phyloP scores from a whole-genome alignment of 768 basidiomycete genomes.

The Cubamyces sp. region DNA sequence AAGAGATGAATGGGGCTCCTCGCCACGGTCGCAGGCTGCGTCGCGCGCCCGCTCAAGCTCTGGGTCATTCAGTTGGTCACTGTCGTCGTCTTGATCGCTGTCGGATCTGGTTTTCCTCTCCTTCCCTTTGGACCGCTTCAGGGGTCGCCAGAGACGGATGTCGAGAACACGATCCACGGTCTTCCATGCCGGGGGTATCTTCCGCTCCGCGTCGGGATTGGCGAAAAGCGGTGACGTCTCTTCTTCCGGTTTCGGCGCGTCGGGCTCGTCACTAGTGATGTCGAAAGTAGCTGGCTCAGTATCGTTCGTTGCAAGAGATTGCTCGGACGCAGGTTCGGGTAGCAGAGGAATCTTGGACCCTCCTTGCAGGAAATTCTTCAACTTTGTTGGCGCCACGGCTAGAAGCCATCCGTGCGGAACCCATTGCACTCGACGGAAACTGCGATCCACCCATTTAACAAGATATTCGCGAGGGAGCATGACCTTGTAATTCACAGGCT shows the following conservation, averaged over 20 bases:
- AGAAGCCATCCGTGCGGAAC: conserved; percentile 92
- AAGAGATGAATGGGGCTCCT: conserved; percentile 58
- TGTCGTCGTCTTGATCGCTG: conserved; percentile 34
- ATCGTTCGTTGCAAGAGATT: conserved; percentile 34
- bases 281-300: conserved; percentile 43
- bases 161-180: conserved; percentile 93
- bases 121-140: conserved; percentile 31
- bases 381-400: conserved; percentile 61
- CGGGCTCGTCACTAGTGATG: conserved; percentile 35
- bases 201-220: conserved; percentile 68
- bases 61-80: conserved; percentile 37
- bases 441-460: conserved; percentile 83
- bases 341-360: conserved; percentile 75
- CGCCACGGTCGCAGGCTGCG: conserved; percentile 58
- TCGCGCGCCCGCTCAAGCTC: conserved; percentile 35
- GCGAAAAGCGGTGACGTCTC: conserved; percentile 41
- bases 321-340: conserved; percentile 45
- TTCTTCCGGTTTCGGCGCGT: conserved; percentile 14
- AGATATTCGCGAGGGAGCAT: conserved; percentile 88
- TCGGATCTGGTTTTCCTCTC: conserved; percentile 34
- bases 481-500: conserved; percentile 56
- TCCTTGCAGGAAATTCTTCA: conserved; percentile 75
- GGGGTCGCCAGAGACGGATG: conserved; percentile 64
- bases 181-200: conserved; percentile 82
- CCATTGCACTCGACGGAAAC: conserved; percentile 84